Evolutionary conservation across 805 yeast genomes (phyloP).

Genomic region (Saturnispora halmiae): DNA sequence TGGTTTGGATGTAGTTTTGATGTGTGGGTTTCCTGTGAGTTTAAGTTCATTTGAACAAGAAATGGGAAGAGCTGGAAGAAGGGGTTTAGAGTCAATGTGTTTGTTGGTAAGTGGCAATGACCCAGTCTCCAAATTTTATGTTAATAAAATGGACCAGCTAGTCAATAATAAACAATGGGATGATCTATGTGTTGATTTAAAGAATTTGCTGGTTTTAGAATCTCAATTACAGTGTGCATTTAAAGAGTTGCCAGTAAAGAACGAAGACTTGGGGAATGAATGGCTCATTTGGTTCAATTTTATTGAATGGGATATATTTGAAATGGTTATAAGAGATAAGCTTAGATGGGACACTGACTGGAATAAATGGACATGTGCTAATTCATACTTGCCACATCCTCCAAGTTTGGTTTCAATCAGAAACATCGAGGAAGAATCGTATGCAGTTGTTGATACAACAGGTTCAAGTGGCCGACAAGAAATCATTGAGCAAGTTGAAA

Average conservation of each 20-base stretch:
- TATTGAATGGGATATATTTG: slow-evolving; percentile 18
- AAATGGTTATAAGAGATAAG: slow-evolving; percentile 23
- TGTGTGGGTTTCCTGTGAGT: slow-evolving; percentile 89
- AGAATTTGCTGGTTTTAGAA: slow-evolving; percentile 55
- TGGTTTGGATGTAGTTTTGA: slow-evolving; percentile 79
- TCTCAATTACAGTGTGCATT: slow-evolving; percentile 87
- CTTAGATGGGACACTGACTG: slow-evolving; percentile 34
- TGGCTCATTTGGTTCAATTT: slow-evolving; percentile 16
- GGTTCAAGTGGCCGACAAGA: slow-evolving; percentile 61
- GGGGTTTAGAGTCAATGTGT: slow-evolving; percentile 76
- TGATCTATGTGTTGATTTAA: slow-evolving; percentile 51
- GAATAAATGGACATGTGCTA: slow-evolving; percentile 46
- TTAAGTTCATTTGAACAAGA: slow-evolving; percentile 88
- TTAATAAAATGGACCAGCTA: slow-evolving; percentile 56
- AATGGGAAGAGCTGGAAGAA: slow-evolving; percentile 94
- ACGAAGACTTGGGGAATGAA: slow-evolving; percentile 20
- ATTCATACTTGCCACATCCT: slow-evolving; percentile 73
- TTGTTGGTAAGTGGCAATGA: slow-evolving; percentile 72
- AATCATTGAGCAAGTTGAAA: slow-evolving; percentile 84
- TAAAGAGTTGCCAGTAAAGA: slow-evolving; percentile 53
- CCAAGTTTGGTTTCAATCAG: slow-evolving; percentile 65
- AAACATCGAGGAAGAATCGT: slow-evolving; percentile 72
- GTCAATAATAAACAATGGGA: slow-evolving; percentile 42
- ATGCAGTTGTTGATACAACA: slow-evolving; percentile 86
- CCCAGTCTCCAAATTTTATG: slow-evolving; percentile 81